A percentile compares a stretch with the other conserved stretches of the same genome.
phyloP scores from a whole-genome alignment of 2,329 filamentous ascomycete genomes.

The Botrytis fragariae region DNA sequence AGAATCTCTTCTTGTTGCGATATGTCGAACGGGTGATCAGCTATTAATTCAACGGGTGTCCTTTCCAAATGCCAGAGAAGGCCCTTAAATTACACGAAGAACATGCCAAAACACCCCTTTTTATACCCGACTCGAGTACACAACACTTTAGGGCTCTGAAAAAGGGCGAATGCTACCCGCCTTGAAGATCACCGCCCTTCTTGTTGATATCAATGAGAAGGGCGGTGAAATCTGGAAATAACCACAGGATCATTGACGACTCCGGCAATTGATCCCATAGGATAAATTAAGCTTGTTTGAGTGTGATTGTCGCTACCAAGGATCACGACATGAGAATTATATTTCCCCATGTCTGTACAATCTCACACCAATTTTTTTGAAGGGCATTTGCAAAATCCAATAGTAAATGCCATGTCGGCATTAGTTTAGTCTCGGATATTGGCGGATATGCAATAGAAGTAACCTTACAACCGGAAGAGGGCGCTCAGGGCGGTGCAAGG shows the following conservation, averaged over 20 bases:
- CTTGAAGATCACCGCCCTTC: not conserved
- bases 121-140: conserved; percentile 10
- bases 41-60: not conserved
- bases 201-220: not conserved
- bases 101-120: not conserved
- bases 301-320: not conserved
- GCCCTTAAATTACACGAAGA: not conserved
- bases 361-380: not conserved
- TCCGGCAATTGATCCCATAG: conserved; percentile 11
- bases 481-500: conserved; percentile 1
- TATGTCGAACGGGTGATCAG: not conserved
- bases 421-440: conserved; percentile 6
- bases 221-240: not conserved
- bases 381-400: not conserved
- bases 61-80: not conserved
- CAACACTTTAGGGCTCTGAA: not conserved
- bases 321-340: not conserved
- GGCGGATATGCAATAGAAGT: not conserved
- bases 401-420: conserved; percentile 10
- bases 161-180: not conserved
- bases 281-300: not conserved
- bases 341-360: conserved; percentile 4
- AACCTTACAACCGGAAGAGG: not conserved
- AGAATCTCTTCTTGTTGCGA: not conserved
- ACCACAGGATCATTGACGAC: not conserved